These are phyloP conservation scores for Oryza meyeriana DNA, from an alignment of 176 grass and related monocot genomes.

Conservation along the genomic window DNA sequence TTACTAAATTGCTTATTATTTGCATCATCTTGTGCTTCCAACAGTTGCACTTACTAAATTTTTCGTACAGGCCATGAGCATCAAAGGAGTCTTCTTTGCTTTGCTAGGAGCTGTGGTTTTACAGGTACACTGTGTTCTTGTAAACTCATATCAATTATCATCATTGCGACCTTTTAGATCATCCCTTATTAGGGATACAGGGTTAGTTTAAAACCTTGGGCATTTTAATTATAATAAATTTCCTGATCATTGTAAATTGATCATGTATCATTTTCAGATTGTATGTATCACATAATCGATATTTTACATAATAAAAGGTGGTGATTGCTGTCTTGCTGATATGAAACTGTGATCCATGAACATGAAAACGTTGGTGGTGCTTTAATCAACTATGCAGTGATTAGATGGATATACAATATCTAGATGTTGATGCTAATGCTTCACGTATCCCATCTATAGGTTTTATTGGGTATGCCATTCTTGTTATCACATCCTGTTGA, in stretches of 20 bases:
- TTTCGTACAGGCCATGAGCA: constrained; percentile 59
- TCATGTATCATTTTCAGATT: neutral
- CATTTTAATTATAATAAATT: neutral
- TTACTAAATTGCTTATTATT: constrained; percentile 10
- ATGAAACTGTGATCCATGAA: neutral
- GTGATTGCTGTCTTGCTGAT: neutral
- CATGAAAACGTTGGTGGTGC: neutral
- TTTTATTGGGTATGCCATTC: constrained; percentile 87
- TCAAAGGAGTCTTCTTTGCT: constrained; percentile 66
- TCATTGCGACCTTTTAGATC: neutral
- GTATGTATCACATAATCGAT: neutral
- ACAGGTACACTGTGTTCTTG: constrained; percentile 47
- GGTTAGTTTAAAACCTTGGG: neutral
- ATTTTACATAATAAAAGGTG: neutral
- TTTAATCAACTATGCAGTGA: neutral
- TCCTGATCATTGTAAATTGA: neutral
- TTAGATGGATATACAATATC: constrained; percentile 18
- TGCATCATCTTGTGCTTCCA: constrained; percentile 28
- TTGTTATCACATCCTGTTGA: constrained; percentile 69
- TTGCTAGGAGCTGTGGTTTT: constrained; percentile 71
- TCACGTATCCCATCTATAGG: constrained; percentile 43
- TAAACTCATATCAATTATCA: neutral
- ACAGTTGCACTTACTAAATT: constrained; percentile 21
- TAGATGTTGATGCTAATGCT: constrained; percentile 4
- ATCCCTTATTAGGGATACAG: neutral